phyloP scores from a whole-genome alignment of 805 yeast species.

The Kuraishia ogatae region DNA sequence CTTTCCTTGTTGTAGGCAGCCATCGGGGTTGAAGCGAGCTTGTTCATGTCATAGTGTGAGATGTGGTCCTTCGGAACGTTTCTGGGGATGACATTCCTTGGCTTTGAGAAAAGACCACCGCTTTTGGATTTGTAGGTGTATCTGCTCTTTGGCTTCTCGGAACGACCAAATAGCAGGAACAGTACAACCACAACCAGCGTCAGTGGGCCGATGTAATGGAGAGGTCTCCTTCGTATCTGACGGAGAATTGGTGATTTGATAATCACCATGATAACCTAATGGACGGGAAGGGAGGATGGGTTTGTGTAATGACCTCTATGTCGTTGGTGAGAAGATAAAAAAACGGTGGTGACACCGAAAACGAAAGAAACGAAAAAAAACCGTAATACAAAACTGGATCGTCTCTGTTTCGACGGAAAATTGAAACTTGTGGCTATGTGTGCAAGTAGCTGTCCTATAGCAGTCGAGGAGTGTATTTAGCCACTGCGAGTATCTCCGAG shows the following conservation, averaged over 20 bases:
- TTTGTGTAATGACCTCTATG: too few species aligned
- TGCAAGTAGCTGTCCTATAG: too few species aligned
- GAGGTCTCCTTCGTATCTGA: conserved; percentile 54
- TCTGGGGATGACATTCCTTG: conserved; percentile 49
- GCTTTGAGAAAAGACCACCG: conserved; percentile 40
- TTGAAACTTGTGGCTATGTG: too few species aligned
- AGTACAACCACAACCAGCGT: conserved; percentile 29
- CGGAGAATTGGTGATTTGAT: conserved; percentile 20
- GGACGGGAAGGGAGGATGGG: not conserved
- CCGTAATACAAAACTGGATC: too few species aligned
- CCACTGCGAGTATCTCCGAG: too few species aligned
- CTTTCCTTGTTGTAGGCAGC: conserved; percentile 74
- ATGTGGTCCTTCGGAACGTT: conserved; percentile 66
- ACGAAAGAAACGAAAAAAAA: too few species aligned
- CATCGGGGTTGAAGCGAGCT: conserved; percentile 59
- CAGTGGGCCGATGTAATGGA: conserved; percentile 37
- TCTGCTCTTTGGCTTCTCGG: conserved; percentile 15
- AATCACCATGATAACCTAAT: not conserved
- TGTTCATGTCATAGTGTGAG: conserved; percentile 78
- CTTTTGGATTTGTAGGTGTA: conserved; percentile 36
- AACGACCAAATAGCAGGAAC: conserved; percentile 32
- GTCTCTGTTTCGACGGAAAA: too few species aligned
- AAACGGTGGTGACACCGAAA: too few species aligned
- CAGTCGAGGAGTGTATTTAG: too few species aligned
- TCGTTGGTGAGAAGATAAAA: too few species aligned